Evolutionary conservation across 148 eudicot species (phyloP).

Genomic region (Rhododendron vialii): DNA sequence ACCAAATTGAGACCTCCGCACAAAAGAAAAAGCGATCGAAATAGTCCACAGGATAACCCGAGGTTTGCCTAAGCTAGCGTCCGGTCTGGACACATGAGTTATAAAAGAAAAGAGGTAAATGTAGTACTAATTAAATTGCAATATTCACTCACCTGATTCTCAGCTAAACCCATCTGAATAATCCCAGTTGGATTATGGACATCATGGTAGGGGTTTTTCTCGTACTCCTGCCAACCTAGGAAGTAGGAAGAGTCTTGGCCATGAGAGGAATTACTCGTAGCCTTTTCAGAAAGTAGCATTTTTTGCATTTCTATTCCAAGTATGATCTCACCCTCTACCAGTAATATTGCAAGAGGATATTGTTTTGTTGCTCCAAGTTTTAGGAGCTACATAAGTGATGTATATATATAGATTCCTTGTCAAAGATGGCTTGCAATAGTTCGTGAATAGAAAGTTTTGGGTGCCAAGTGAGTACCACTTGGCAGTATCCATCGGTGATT

Average conservation of each 20-base stretch:
- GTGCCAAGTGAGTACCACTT: no score
- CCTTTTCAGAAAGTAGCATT: slow-evolving; percentile 30
- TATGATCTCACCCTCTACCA: not conserved
- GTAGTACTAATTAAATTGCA: no score
- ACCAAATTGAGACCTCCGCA: no score
- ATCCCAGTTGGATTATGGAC: slow-evolving; percentile 47
- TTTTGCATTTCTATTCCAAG: not conserved
- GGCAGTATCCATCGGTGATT: no score
- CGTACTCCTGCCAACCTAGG: slow-evolving; percentile 66
- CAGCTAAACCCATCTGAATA: slow-evolving; percentile 80
- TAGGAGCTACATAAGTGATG: not conserved
- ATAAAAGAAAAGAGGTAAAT: no score
- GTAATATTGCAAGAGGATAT: not conserved
- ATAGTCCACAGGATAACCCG: no score
- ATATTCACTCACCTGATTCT: slow-evolving; percentile 44
- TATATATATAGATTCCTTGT: not conserved
- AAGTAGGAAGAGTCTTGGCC: slow-evolving; percentile 76
- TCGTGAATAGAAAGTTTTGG: not conserved
- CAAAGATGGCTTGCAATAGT: not conserved
- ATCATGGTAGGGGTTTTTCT: slow-evolving; percentile 56
- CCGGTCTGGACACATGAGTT: no score
- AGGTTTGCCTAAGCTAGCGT: no score
- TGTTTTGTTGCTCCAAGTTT: not conserved
- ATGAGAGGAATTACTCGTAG: slow-evolving; percentile 34
- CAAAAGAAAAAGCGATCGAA: no score